Percentiles rank a stretch among this genome's conserved stretches.
These are phyloP conservation scores for Pholiota adiposa DNA, from an alignment of 1,284 basidiomycete genomes.

Conservation along the genomic window DNA sequence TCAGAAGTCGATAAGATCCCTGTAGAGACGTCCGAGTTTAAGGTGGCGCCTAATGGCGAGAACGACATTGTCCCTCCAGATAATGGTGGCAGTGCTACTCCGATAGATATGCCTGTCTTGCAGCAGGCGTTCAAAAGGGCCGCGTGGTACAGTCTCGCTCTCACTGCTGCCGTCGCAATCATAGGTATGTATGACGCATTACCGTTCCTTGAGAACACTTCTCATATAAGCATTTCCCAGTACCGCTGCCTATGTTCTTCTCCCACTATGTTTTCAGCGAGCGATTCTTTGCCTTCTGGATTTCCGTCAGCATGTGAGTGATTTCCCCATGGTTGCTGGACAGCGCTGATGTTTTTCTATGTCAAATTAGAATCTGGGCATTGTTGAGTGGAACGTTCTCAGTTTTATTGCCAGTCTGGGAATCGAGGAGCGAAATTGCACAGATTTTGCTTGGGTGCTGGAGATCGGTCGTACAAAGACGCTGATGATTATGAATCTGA, in stretches of 20 bases:
- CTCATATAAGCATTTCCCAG: conserved; percentile 25
- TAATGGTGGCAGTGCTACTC: neutral
- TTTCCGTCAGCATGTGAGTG: conserved; percentile 50
- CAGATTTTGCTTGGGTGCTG: conserved; percentile 31
- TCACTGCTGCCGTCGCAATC: conserved; percentile 45
- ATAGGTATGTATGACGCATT: conserved; percentile 38
- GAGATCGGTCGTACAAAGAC: conserved; percentile 1
- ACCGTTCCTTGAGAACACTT: neutral
- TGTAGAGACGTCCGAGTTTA: conserved; percentile 6
- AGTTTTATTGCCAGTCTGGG: conserved; percentile 52
- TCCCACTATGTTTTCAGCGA: conserved; percentile 53
- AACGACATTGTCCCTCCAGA: conserved; percentile 1
- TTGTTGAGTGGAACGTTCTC: conserved; percentile 50
- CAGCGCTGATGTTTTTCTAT: neutral
- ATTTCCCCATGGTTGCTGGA: neutral
- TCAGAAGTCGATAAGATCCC: conserved; percentile 20
- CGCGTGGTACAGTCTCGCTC: conserved; percentile 41
- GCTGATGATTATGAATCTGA: too few species aligned
- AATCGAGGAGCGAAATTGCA: conserved; percentile 44
- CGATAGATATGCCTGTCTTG: conserved; percentile 31
- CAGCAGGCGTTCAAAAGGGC: conserved; percentile 44
- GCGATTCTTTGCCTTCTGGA: conserved; percentile 56
- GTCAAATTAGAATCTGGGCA: conserved; percentile 42
- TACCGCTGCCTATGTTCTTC: conserved; percentile 58
- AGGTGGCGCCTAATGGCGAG: neutral